Evolutionary conservation across 257 asterid genomes (phyloP).

Genomic region (Solanum chaucha): DNA sequence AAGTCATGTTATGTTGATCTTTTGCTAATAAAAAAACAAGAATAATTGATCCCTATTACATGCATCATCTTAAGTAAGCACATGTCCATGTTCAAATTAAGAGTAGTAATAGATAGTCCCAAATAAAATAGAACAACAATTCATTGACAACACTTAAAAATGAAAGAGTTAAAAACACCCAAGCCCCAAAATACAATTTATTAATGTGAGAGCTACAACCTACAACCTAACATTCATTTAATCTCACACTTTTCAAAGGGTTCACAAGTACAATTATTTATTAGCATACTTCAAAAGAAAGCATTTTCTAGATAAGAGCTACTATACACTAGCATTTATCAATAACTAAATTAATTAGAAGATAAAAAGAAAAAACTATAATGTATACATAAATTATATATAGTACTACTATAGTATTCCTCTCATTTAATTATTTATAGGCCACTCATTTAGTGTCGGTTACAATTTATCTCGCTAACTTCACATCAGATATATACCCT

Average conservation of each 20-base stretch:
- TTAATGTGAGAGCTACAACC: neutral
- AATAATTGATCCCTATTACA: neutral
- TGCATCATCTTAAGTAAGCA: neutral
- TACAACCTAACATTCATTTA: neutral
- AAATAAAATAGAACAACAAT: neutral
- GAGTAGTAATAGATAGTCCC: neutral
- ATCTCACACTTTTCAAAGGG: neutral
- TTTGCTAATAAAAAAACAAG: neutral
- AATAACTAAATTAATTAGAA: neutral
- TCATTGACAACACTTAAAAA: neutral
- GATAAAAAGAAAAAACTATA: neutral
- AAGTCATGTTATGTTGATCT: neutral
- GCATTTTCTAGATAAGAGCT: neutral
- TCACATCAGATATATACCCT: neutral
- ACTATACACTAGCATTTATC: neutral
- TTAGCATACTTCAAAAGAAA: neutral
- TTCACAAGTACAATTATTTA: neutral
- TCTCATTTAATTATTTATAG: neutral
- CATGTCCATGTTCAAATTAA: neutral
- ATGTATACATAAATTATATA: neutral
- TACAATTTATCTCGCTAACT: neutral
- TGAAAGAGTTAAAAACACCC: neutral
- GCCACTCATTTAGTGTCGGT: slow-evolving; percentile 2
- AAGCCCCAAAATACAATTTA: neutral
- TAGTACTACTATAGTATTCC: neutral